Evolutionary conservation across 2,329 filamentous ascomycete species (phyloP).

Genomic region (Colletotrichum scovillei): DNA sequence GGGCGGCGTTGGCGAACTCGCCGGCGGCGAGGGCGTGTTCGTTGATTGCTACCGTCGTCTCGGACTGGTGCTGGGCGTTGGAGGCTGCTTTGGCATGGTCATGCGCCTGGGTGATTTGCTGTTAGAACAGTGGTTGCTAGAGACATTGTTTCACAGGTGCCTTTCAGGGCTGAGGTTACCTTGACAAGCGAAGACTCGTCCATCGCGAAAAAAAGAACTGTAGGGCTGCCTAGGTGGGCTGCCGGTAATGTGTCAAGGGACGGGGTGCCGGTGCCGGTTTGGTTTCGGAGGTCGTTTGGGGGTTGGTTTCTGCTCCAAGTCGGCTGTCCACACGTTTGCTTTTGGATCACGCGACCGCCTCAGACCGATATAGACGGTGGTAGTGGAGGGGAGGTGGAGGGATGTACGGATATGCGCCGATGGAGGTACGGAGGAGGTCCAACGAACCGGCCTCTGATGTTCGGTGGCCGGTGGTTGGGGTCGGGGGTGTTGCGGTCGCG

Average conservation of each 20-base stretch:
- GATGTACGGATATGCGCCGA: background rate
- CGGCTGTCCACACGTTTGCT: background rate
- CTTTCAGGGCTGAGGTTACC: slow-evolving; percentile 55
- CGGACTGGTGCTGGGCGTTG: slow-evolving; percentile 76
- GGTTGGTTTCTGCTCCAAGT: background rate
- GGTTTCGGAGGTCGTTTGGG: background rate
- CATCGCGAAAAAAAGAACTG: slow-evolving; percentile 57
- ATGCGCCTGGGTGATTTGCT: slow-evolving; percentile 72
- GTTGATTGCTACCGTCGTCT: slow-evolving; percentile 85
- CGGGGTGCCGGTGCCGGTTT: background rate
- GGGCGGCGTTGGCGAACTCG: slow-evolving; percentile 88
- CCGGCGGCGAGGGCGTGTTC: slow-evolving; percentile 90
- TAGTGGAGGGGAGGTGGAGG: background rate
- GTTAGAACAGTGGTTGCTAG: slow-evolving; percentile 6
- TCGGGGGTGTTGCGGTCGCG: slow-evolving; percentile 15
- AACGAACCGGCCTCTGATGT: slow-evolving; percentile 3
- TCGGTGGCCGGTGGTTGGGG: slow-evolving; percentile 21
- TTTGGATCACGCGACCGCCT: slow-evolving; percentile 9
- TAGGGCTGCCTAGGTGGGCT: background rate
- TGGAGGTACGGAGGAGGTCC: slow-evolving; percentile 1
- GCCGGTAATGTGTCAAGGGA: slow-evolving; percentile 4
- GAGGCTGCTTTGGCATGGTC: slow-evolving; percentile 89
- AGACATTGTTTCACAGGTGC: slow-evolving; percentile 20
- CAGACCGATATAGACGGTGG: background rate
- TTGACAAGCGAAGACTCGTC: slow-evolving; percentile 76